These are phyloP conservation scores for Dioscorea cayenensis DNA, from an alignment of 116 monocot genomes.

Conservation along the genomic window DNA sequence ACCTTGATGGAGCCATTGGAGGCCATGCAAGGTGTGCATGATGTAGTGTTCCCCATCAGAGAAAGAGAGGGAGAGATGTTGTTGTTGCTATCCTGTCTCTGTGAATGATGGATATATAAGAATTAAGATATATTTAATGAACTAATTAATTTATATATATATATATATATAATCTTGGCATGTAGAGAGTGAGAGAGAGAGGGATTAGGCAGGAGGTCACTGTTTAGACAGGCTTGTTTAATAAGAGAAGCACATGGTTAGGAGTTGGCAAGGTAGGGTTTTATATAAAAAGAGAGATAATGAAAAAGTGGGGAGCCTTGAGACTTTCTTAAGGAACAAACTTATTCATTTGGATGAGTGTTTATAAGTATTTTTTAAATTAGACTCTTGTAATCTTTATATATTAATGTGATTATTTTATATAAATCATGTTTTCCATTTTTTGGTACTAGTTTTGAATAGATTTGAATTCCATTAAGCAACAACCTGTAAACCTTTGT, in stretches of 20 bases:
- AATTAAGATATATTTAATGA: neutral
- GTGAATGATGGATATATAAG: neutral
- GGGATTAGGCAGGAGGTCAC: slow-evolving; percentile 28
- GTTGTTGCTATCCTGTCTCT: neutral
- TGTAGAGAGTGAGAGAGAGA: slow-evolving; percentile 3
- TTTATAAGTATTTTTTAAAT: too few species aligned
- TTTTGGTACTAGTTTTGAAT: too few species aligned
- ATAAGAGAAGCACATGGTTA: slow-evolving; percentile 17
- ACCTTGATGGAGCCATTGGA: slow-evolving; percentile 16
- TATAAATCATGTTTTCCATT: neutral
- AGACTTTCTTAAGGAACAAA: neutral
- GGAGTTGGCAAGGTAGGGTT: neutral
- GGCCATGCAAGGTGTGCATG: slow-evolving; percentile 19
- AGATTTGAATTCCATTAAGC: too few species aligned
- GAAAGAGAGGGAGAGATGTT: neutral
- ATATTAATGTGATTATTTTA: too few species aligned
- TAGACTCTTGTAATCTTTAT: too few species aligned
- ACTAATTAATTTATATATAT: neutral
- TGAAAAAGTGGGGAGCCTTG: neutral
- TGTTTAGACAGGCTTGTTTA: slow-evolving; percentile 9
- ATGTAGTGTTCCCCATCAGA: slow-evolving; percentile 23
- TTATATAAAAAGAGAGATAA: neutral
- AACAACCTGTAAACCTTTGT: too few species aligned
- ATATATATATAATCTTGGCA: neutral
- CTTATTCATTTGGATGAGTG: neutral